A percentile compares a stretch with the other conserved stretches of the same genome.
These are phyloP conservation scores for Lotmaria passim DNA, from an alignment of 208 protist species.

Conservation along the genomic window DNA sequence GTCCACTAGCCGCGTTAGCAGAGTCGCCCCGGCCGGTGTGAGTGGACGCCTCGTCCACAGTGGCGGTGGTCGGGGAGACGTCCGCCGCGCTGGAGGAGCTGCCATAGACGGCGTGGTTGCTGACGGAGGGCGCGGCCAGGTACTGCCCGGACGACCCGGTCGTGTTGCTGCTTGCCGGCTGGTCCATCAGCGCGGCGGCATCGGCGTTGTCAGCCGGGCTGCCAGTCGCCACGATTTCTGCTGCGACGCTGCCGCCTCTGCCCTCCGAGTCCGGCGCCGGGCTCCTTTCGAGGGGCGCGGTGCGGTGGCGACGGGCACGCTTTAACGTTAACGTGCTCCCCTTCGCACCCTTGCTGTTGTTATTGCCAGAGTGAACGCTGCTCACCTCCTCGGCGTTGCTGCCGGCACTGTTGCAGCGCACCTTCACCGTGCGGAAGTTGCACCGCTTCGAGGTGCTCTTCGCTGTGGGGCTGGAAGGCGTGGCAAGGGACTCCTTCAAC, in stretches of 20 bases:
- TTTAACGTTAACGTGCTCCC: background rate
- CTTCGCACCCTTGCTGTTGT: background rate
- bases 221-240: background rate
- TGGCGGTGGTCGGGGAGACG: constrained; percentile 6
- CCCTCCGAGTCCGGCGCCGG: constrained; percentile 5
- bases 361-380: constrained; percentile 1
- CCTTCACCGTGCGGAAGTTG: constrained; percentile 7
- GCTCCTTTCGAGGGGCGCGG: constrained; percentile 19
- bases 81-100: background rate
- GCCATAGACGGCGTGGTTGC: background rate
- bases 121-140: constrained; percentile 11
- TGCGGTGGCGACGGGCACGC: constrained; percentile 1
- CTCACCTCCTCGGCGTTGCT: background rate
- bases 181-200: background rate
- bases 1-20: background rate
- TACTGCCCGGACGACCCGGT: background rate
- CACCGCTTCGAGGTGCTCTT: constrained; percentile 8
- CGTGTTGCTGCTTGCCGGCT: background rate
- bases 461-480: background rate
- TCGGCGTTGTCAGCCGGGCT: background rate
- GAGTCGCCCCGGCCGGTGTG: background rate
- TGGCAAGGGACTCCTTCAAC: background rate
- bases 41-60: background rate
- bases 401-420: background rate
- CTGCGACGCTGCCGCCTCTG: too few species aligned